phyloP scores from a whole-genome alignment of 768 basidiomycete species.

The Hemileccinum rubropunctum region DNA sequence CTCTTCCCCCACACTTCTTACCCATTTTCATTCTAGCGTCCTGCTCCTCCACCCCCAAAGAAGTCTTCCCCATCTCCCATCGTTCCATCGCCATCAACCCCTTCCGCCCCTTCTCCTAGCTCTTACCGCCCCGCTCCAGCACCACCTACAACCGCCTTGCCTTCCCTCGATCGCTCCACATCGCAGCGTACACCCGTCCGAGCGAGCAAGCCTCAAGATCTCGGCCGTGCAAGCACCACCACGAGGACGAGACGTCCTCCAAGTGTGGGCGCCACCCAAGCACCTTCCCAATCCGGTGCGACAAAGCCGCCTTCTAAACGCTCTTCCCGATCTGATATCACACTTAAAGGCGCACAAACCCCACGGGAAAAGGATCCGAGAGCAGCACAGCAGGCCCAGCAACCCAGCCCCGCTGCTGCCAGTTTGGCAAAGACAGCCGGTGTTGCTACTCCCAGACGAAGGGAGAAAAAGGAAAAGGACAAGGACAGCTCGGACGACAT shows the following conservation, averaged over 20 bases:
- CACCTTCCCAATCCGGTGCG: slow-evolving; percentile 32
- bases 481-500: slow-evolving; percentile 85
- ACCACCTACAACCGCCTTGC: slow-evolving; percentile 60
- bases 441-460: slow-evolving; percentile 77
- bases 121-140: slow-evolving; percentile 74
- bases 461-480: slow-evolving; percentile 84
- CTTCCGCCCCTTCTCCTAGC: slow-evolving; percentile 40
- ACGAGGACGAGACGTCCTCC: slow-evolving; percentile 61
- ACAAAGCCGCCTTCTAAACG: slow-evolving; percentile 41
- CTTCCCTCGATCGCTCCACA: slow-evolving; percentile 81
- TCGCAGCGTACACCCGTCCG: slow-evolving; percentile 76
- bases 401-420: slow-evolving; percentile 60
- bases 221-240: slow-evolving; percentile 69
- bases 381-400: slow-evolving; percentile 37
- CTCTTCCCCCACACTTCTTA: not conserved
- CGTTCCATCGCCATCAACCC: slow-evolving; percentile 26
- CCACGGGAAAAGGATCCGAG: slow-evolving; percentile 40
- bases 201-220: slow-evolving; percentile 38
- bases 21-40: slow-evolving; percentile 29
- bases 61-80: slow-evolving; percentile 31
- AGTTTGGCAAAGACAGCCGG: slow-evolving; percentile 65
- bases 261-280: slow-evolving; percentile 28
- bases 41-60: slow-evolving; percentile 42
- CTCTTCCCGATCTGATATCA: slow-evolving; percentile 56
- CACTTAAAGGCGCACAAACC: slow-evolving; percentile 40